Percentiles rank a stretch among this genome's conserved stretches.
Evolutionary conservation across 345 rosid species (phyloP).

Genomic region (Hypericum androsaemum): DNA sequence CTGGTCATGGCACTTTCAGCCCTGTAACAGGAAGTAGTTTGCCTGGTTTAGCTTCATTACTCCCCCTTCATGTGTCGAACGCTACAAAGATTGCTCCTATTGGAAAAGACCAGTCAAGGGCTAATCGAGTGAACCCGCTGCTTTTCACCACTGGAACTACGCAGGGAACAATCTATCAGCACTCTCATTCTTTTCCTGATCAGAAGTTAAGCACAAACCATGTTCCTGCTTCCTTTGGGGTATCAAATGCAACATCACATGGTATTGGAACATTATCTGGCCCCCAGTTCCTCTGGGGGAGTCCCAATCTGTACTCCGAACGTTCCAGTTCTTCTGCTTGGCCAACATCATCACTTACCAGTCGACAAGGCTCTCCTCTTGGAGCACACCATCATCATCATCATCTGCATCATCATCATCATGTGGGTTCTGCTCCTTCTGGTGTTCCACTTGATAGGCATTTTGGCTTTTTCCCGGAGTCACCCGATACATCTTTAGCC

Average conservation of each 20-base stretch:
- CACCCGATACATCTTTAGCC: slow-evolving; percentile 45
- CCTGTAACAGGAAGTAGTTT: slow-evolving; percentile 43
- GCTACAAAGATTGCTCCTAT: slow-evolving; percentile 61
- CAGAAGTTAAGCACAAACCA: slow-evolving; percentile 17
- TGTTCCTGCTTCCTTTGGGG: slow-evolving; percentile 28
- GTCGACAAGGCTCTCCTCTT: slow-evolving; percentile 43
- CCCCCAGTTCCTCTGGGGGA: slow-evolving; percentile 91
- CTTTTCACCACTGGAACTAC: slow-evolving; percentile 32
- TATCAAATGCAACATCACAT: slow-evolving; percentile 44
- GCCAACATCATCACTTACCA: slow-evolving; percentile 44
- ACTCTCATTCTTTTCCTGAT: slow-evolving; percentile 24
- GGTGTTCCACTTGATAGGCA: slow-evolving; percentile 52
- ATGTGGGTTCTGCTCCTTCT: slow-evolving; percentile 93
- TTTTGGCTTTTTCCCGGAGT: slow-evolving; percentile 41
- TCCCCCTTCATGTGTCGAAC: slow-evolving; percentile 46
- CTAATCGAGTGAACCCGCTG: slow-evolving; percentile 37
- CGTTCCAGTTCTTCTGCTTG: slow-evolving; percentile 48
- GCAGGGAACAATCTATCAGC: slow-evolving; percentile 38
- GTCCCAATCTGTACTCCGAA: slow-evolving; percentile 47
- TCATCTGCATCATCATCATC: slow-evolving; percentile 36
- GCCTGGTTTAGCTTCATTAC: slow-evolving; percentile 84
- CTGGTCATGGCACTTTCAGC: slow-evolving; percentile 46
- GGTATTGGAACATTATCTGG: slow-evolving; percentile 66
- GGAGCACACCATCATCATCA: slow-evolving; percentile 53
- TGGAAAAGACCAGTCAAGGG: slow-evolving; percentile 60